Evolutionary conservation across 2,329 filamentous ascomycete genomes (phyloP).

Genomic region (Exophiala sp.): DNA sequence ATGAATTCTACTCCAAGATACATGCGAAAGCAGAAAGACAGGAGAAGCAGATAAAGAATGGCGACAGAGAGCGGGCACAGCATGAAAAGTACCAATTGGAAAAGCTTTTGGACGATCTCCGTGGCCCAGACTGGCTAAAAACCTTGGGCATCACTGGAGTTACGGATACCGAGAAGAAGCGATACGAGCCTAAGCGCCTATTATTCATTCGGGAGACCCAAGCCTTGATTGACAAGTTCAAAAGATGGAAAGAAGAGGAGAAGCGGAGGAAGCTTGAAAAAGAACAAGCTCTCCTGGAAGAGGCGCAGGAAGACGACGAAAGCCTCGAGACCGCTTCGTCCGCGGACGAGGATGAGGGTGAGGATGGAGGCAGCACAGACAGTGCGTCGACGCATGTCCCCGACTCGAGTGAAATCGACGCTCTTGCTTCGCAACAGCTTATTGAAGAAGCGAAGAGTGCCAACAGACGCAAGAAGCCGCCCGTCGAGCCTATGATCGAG

Average conservation of each 20-base stretch:
- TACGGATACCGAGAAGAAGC: slow-evolving; percentile 80
- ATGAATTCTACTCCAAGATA: slow-evolving; percentile 55
- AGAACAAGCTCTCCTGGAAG: slow-evolving; percentile 58
- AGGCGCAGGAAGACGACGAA: slow-evolving; percentile 33
- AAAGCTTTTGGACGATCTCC: slow-evolving; percentile 71
- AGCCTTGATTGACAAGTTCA: slow-evolving; percentile 80
- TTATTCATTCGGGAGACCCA: slow-evolving; percentile 83
- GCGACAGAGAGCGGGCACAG: slow-evolving; percentile 63
- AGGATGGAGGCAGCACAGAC: slow-evolving; percentile 7
- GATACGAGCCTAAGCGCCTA: slow-evolving; percentile 78
- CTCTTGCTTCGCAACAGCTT: slow-evolving; percentile 68
- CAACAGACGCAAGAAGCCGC: slow-evolving; percentile 21
- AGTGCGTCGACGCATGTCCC: slow-evolving; percentile 48
- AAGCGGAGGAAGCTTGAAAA: slow-evolving; percentile 75
- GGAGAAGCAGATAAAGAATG: slow-evolving; percentile 66
- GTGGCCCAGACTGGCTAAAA: slow-evolving; percentile 88
- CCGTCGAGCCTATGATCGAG: slow-evolving; percentile 1
- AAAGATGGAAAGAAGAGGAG: slow-evolving; percentile 83
- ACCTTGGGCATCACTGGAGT: slow-evolving; percentile 84
- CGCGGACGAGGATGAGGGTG: slow-evolving; percentile 26
- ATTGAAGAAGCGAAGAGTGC: slow-evolving; percentile 66
- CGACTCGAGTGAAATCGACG: slow-evolving; percentile 68
- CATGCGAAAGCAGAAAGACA: slow-evolving; percentile 61
- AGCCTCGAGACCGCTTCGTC: slow-evolving; percentile 11
- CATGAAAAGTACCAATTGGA: slow-evolving; percentile 66